Percentiles rank a stretch among this genome's conserved stretches.
Conservation (phyloP, 495 filamentous ascomycete species). For the Penicillium riverlandense region DNA sequence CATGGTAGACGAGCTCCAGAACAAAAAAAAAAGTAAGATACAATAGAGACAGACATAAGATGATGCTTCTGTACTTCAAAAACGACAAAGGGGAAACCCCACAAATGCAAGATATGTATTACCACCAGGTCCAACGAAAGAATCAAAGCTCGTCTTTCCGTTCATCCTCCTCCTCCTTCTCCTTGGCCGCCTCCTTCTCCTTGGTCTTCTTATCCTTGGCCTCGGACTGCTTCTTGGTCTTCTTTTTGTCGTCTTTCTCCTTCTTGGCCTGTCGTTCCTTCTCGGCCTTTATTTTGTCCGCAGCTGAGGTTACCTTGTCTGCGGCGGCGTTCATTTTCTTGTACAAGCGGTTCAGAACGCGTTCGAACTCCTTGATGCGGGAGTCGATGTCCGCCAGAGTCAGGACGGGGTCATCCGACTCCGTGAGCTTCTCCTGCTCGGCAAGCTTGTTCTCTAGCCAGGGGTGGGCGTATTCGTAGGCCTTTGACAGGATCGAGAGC, state of each 20-base stretch:
- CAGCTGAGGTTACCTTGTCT: conserved; percentile 40
- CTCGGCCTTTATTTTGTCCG: conserved; percentile 42
- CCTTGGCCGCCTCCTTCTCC: conserved; percentile 11
- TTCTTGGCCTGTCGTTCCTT: conserved; percentile 37
- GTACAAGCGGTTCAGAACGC: conserved; percentile 65
- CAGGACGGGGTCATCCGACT: conserved; percentile 64
- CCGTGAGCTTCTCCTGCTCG: conserved; percentile 58
- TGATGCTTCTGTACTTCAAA: not conserved
- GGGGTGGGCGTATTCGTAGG: conserved; percentile 29
- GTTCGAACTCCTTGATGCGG: conserved; percentile 52
- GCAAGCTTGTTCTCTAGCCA: conserved; percentile 67
- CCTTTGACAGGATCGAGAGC: conserved; percentile 38
- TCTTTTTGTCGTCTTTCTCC: conserved; percentile 15
- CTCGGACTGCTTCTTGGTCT: conserved; percentile 4
- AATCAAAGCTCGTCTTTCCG: conserved; percentile 39
- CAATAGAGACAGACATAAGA: not conserved
- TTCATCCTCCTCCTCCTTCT: conserved; percentile 14
- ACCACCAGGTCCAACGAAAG: conserved; percentile 20
- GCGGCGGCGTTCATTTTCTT: conserved; percentile 40
- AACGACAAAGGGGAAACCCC: not conserved
- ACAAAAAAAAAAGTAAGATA: conserved; percentile 14
- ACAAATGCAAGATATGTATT: not conserved
- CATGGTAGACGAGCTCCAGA: conserved; percentile 14
- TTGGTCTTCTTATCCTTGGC: conserved; percentile 37
- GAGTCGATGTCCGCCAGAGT: conserved; percentile 56